These are phyloP conservation scores for Ottelia alismoides DNA, from an alignment of 106 monocot species.

Conservation along the genomic window DNA sequence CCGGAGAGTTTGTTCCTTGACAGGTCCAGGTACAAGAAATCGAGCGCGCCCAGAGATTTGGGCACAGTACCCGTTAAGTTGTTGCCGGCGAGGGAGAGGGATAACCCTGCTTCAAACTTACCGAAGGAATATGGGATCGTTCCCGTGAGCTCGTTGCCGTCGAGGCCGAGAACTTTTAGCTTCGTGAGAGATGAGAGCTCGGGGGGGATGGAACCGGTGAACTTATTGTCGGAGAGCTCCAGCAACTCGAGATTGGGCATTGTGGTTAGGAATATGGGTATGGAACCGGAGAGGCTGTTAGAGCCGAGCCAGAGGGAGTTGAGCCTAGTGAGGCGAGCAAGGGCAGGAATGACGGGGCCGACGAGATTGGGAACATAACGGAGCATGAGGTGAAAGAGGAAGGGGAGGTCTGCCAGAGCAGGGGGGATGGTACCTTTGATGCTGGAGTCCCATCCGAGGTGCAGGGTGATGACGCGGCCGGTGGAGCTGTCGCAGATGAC, in stretches of 20 bases:
- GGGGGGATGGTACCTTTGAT: conserved; percentile 13
- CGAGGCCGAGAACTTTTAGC: conserved; percentile 24
- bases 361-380: conserved; percentile 19
- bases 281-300: conserved; percentile 27
- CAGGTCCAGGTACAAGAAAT: conserved; percentile 1
- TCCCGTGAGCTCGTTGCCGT: no score
- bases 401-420: conserved; percentile 13
- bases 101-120: not conserved
- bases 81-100: conserved; percentile 2
- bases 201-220: conserved; percentile 42
- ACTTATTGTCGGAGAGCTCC: conserved; percentile 22
- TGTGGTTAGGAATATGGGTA: conserved; percentile 24
- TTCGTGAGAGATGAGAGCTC: conserved; percentile 14
- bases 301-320: conserved; percentile 10
- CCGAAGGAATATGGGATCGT: conserved; percentile 23
- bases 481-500: not conserved
- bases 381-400: conserved; percentile 11
- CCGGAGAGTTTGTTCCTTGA: no score
- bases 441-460: not conserved
- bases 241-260: conserved; percentile 17
- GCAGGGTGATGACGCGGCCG: not conserved
- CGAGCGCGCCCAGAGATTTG: not conserved
- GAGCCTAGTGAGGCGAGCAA: conserved; percentile 17
- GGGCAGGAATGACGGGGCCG: conserved; percentile 16
- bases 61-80: conserved; percentile 3